These are phyloP conservation scores for Botryotinia convoluta DNA, from an alignment of 2,329 filamentous ascomycete genomes.

Conservation along the genomic window DNA sequence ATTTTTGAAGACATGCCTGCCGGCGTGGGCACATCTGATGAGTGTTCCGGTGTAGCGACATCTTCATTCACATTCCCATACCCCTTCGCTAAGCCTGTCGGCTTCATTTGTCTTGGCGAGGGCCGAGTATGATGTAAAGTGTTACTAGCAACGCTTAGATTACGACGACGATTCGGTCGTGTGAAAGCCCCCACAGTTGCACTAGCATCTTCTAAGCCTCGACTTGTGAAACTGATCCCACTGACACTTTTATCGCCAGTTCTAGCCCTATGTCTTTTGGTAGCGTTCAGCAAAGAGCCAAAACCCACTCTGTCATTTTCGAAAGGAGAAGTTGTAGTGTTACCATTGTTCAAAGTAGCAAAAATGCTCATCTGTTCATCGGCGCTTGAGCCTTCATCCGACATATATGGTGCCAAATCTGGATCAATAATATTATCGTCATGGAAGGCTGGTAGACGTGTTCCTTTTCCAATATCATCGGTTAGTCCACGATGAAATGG, in stretches of 20 bases:
- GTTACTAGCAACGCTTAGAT: slow-evolving; percentile 79
- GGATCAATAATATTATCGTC: slow-evolving; percentile 98
- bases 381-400: slow-evolving; percentile 87
- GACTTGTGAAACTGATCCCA: slow-evolving; percentile 65
- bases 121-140: slow-evolving; percentile 61
- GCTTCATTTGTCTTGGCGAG: slow-evolving; percentile 60
- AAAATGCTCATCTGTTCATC: slow-evolving; percentile 90
- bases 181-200: slow-evolving; percentile 57
- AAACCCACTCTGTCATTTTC: slow-evolving; percentile 73
- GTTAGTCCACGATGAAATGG: slow-evolving; percentile 78
- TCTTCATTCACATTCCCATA: slow-evolving; percentile 40
- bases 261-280: slow-evolving; percentile 72
- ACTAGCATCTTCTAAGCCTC: slow-evolving; percentile 61
- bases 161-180: slow-evolving; percentile 68
- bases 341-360: slow-evolving; percentile 66
- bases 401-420: slow-evolving; percentile 91
- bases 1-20: slow-evolving; percentile 45
- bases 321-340: slow-evolving; percentile 60
- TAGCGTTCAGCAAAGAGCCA: slow-evolving; percentile 66
- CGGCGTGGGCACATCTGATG: slow-evolving; percentile 26
- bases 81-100: slow-evolving; percentile 40
- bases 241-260: slow-evolving; percentile 72
- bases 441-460: slow-evolving; percentile 85
- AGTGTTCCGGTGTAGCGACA: slow-evolving; percentile 24
- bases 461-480: slow-evolving; percentile 63